Evolutionary conservation across 768 basidiomycete species (phyloP).

Genomic region (Phanerochaete sordida): DNA sequence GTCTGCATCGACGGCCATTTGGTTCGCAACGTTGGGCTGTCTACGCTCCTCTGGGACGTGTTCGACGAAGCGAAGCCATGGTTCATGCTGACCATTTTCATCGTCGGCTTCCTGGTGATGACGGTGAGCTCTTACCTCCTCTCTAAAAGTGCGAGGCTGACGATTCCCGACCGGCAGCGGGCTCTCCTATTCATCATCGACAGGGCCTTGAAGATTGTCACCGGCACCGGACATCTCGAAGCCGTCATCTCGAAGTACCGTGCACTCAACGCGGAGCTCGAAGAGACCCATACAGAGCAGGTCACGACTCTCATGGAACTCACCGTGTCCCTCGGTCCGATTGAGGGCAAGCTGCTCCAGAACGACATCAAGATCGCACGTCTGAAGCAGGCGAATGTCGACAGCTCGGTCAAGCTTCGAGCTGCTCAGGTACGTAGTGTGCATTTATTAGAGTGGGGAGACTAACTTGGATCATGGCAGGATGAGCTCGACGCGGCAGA

Average conservation of each 20-base stretch:
- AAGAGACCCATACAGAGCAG: not conserved
- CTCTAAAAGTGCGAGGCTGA: not conserved
- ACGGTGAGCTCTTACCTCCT: not conserved
- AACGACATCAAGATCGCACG: not conserved
- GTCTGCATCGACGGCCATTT: not conserved
- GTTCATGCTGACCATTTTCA: not conserved
- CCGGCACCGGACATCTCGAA: not conserved
- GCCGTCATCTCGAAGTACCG: not conserved
- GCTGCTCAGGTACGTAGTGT: not conserved
- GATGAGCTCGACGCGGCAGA: not conserved
- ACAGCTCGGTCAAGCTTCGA: not conserved
- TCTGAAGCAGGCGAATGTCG: not conserved
- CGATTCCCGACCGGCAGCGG: not conserved
- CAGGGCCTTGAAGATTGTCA: not conserved
- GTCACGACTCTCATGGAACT: not conserved
- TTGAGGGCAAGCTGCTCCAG: not conserved
- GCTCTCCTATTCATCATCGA: not conserved
- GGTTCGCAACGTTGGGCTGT: not conserved
- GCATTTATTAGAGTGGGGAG: not conserved
- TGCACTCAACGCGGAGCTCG: not conserved
- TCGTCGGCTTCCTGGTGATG: not conserved
- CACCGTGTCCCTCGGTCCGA: not conserved
- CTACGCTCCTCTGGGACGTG: not conserved
- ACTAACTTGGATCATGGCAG: not conserved
- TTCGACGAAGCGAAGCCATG: not conserved